These are phyloP conservation scores for Aspergillus ellipticus DNA, from an alignment of 495 filamentous ascomycete genomes.

Conservation along the genomic window DNA sequence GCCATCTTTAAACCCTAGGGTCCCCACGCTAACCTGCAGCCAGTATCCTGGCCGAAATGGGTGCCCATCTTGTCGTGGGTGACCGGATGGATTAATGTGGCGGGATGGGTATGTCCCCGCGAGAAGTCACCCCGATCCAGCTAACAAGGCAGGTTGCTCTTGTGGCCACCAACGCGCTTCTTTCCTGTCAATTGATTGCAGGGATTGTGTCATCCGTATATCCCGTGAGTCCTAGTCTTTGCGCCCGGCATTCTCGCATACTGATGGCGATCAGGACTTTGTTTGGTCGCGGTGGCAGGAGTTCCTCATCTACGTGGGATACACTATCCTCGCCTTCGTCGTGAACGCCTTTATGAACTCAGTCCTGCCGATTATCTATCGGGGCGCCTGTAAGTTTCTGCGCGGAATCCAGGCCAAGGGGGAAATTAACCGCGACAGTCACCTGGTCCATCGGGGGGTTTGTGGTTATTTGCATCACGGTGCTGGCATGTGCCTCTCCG, in stretches of 20 bases:
- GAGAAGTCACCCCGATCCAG: slow-evolving; percentile 28
- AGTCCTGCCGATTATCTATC: slow-evolving; percentile 61
- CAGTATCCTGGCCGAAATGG: slow-evolving; percentile 53
- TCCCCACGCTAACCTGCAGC: slow-evolving; percentile 1
- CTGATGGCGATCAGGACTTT: slow-evolving; percentile 34
- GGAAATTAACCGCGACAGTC: slow-evolving; percentile 26
- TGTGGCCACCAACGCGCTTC: slow-evolving; percentile 46
- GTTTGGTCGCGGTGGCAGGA: slow-evolving; percentile 62
- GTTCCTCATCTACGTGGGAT: slow-evolving; percentile 70
- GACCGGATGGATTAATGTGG: slow-evolving; percentile 73
- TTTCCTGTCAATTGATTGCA: slow-evolving; percentile 59
- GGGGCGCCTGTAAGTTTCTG: slow-evolving; percentile 41
- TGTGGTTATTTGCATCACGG: slow-evolving; percentile 61
- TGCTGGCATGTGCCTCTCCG: slow-evolving; percentile 59
- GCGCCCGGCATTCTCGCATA: background rate
- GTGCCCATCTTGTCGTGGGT: slow-evolving; percentile 63
- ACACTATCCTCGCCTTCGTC: slow-evolving; percentile 57
- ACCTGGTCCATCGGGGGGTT: slow-evolving; percentile 68
- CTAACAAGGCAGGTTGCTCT: slow-evolving; percentile 57
- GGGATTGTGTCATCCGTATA: slow-evolving; percentile 58
- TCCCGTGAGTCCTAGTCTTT: slow-evolving; percentile 23
- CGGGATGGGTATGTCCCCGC: slow-evolving; percentile 56
- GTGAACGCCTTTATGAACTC: slow-evolving; percentile 66
- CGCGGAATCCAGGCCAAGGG: background rate
- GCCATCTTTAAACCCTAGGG: background rate